Evolutionary conservation across 768 basidiomycete species (phyloP), one percentile per base, ranked within the genome.

Genomic region (Pisolithus sp.): DNA sequence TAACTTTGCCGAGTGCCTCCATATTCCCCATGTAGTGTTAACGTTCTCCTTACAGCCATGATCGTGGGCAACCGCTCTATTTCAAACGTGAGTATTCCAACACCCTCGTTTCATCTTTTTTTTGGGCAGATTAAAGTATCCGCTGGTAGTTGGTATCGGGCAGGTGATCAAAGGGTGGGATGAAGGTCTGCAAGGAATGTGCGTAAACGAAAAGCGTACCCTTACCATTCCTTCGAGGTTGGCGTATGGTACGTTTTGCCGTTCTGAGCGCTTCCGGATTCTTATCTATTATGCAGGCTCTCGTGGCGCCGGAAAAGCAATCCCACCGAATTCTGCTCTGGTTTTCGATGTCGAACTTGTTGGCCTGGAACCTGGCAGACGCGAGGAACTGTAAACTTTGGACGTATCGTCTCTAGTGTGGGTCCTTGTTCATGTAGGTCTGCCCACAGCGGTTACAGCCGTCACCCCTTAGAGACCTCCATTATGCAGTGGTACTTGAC

Each of bases 81-180:
- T 75, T 96, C 62, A 93, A 80, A 38, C 85, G 89, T 90, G 62
- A 61, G 83, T 47, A 17, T 23, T 37, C 26, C 34, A 44, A 7
- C 10, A 7, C 1, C 10, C 8, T 53, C 47, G 13, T 21, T 7
- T 37, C 17, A 8, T 21, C 57, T 8, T 10, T 20, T 30, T 23
- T 38, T 15, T n/a, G n/a, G n/a, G n/a, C 48, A 41, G 7, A 62
- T 10, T 48, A 26, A 51, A 53, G 10, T 38, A 7, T 48, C 17
- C 49, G 15, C 13, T 4, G 28, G 5, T 41, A 92, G 89, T 93
- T 28, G 89, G 89, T 46, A 68, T 75, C 38, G 85, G 86, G 9
- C 88, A 90, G 61, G 89, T 93, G 48, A 93, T 93, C 64, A 75
- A 76, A 57, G 89, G 89, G 17, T 93, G 89, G 89, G 89, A 93